Evolutionary conservation across 768 basidiomycete genomes (phyloP).

Genomic region (Boletellus emodensis): DNA sequence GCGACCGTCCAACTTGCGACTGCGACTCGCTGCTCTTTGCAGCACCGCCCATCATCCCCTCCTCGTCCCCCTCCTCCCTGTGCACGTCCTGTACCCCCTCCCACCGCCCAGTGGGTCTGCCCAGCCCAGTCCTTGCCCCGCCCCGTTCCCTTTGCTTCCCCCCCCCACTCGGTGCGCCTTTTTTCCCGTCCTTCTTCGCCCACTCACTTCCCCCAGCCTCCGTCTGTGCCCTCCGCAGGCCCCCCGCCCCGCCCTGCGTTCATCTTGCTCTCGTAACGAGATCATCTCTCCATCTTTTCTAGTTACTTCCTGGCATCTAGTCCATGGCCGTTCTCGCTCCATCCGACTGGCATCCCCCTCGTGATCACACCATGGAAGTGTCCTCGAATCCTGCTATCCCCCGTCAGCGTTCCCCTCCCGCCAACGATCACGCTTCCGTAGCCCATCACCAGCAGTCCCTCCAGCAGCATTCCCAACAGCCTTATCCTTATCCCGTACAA

Average conservation of each 20-base stretch:
- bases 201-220: background rate
- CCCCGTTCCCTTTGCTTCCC: background rate
- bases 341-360: slow-evolving; percentile 69
- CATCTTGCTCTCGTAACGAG: slow-evolving; percentile 8
- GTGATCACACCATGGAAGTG: slow-evolving; percentile 62
- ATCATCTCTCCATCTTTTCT: background rate
- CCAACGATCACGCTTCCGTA: slow-evolving; percentile 46
- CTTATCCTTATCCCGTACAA: slow-evolving; percentile 68
- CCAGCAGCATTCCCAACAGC: slow-evolving; percentile 29
- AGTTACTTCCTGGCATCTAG: background rate
- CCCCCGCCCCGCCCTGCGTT: no score
- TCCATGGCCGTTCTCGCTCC: slow-evolving; percentile 79
- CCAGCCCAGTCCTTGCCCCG: background rate
- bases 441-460: slow-evolving; percentile 23
- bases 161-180: no score
- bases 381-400: slow-evolving; percentile 40
- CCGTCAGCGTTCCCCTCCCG: slow-evolving; percentile 59
- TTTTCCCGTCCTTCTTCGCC: background rate
- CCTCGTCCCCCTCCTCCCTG: background rate
- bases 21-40: background rate
- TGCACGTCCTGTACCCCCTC: no score
- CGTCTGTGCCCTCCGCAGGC: no score
- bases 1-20: background rate
- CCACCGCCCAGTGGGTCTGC: no score
- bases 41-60: background rate